Conservation (phyloP, 2,329 filamentous ascomycete species). For the Epichloe elymi region DNA sequence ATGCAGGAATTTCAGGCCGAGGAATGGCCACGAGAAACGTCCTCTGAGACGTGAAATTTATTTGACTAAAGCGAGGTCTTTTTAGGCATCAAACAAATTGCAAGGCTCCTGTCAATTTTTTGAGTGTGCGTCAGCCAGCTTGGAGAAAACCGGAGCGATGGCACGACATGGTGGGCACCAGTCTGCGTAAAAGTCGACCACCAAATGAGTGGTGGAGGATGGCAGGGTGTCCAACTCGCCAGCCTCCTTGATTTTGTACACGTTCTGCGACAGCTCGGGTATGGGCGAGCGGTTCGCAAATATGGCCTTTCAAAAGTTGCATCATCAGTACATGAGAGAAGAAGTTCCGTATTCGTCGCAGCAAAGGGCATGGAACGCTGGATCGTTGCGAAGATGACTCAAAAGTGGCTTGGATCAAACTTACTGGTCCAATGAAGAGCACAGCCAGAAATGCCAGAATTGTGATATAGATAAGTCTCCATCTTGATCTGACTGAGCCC, state of each 20-base stretch:
- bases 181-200: conserved; percentile 36
- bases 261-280: conserved; percentile 25
- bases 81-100: too few species aligned
- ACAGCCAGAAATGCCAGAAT: background rate
- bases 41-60: too few species aligned
- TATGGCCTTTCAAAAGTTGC: background rate
- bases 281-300: conserved; percentile 15
- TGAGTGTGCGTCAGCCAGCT: conserved; percentile 20
- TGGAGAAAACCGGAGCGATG: conserved; percentile 40
- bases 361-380: background rate
- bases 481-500: background rate
- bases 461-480: background rate
- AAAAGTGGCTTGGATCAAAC: background rate
- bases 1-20: too few species aligned
- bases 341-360: background rate
- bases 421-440: background rate
- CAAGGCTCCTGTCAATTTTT: background rate
- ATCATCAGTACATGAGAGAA: background rate
- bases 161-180: conserved; percentile 38
- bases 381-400: background rate
- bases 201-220: conserved; percentile 25
- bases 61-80: too few species aligned
- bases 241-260: conserved; percentile 19
- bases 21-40: too few species aligned
- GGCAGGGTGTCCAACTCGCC: conserved; percentile 25